Evolutionary conservation across 345 rosid species (phyloP).

Genomic region (Eucalyptus curtisii): DNA sequence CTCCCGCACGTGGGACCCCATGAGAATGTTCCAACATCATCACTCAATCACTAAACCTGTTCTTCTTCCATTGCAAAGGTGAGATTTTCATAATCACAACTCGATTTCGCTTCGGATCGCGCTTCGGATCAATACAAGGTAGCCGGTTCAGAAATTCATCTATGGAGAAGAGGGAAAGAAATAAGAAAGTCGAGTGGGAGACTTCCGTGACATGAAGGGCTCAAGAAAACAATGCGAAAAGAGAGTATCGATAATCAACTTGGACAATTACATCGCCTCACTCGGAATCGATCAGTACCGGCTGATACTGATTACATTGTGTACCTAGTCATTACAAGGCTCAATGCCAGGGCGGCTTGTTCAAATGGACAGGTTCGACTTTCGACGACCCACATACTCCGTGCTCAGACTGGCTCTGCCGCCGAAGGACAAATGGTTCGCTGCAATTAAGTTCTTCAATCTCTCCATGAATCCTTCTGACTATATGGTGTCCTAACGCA

Average conservation of each 20-base stretch:
- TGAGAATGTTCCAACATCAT: neutral
- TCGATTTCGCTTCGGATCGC: neutral
- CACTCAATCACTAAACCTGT: neutral
- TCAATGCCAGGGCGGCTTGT: neutral
- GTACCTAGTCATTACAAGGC: neutral
- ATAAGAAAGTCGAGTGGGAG: neutral
- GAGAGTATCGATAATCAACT: neutral
- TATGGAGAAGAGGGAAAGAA: neutral
- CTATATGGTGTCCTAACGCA: constrained; percentile 11
- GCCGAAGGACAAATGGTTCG: neutral
- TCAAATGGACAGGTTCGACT: neutral
- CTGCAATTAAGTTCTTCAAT: neutral
- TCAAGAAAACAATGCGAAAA: neutral
- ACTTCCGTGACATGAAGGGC: neutral
- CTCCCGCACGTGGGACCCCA: neutral
- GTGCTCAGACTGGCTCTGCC: constrained; percentile 1
- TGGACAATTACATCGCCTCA: neutral
- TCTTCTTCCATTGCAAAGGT: neutral
- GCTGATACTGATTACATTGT: neutral
- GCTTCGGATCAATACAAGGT: neutral
- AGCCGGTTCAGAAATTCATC: neutral
- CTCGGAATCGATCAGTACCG: neutral
- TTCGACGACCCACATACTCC: neutral
- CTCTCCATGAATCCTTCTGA: neutral
- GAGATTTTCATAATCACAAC: neutral